Base-by-base conservation (phyloP, 495 filamentous ascomycete species). In the Aspergillus conjunctus region DNA sequence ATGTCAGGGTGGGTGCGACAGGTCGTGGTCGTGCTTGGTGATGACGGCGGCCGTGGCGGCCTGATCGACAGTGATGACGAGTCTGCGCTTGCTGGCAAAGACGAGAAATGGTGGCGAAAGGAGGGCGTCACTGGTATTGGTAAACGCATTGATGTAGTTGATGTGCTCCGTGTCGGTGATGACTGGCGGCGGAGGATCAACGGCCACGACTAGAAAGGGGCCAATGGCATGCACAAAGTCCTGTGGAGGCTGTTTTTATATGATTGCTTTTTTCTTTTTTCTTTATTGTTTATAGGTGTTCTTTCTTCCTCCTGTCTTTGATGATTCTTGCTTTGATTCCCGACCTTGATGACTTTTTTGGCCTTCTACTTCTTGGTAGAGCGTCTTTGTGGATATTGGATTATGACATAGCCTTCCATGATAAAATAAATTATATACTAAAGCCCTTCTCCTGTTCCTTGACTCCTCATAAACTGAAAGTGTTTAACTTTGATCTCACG, bases 61-160 rank as follows among this genome's bases (percentile, higher is more conserved):
- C 80, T 97, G 39, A 90, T 92, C 1, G 93, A 97, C 70, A 96
- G 91, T 60, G 92, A 96, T 59, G 92, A 92, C 33, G 92, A 97
- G 70, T 79, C 75, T 0, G 71, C 79, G 1, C 81, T 85, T 54
- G 79, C 80, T 31, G 82, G 84, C 31, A 81, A 83, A 55, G 67
- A 70, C 30, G 83, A 85, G 53, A 81, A 80, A 51, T 97, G 93
- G 93, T 97, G 91, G 90, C 85, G 93, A 66, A 81, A 83, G 51
- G 85, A 89, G 66, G 88, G 89, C 31, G 84, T 87, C 34, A 93
- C 93, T 20, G 92, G 93, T 11, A 78, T 92, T 48, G 92, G 92
- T 3, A 87, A 93, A 70, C 90, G 90, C 2, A 86, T 97, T 22
- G 88, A 95, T 41, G 86, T 97, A 12, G 89, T 96, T 3, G 92